Evolutionary conservation across 129 eudicot genomes (phyloP).

Genomic region (Chrysanthemum makinoi): DNA sequence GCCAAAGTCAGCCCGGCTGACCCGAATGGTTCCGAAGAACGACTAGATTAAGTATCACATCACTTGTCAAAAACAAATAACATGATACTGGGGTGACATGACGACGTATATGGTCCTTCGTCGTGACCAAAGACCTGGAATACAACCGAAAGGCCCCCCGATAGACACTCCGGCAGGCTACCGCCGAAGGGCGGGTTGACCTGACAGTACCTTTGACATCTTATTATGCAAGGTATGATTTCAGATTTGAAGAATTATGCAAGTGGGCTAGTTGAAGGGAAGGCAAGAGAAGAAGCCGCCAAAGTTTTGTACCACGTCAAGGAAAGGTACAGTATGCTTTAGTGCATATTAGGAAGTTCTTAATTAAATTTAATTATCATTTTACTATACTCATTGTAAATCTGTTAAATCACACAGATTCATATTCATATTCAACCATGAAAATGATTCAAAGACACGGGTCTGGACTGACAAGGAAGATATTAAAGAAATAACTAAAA

Average conservation of each 20-base stretch:
- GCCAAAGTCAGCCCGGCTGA: no score
- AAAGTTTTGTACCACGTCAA: conserved; percentile 74
- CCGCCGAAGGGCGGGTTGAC: no score
- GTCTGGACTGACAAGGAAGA: conserved; percentile 94
- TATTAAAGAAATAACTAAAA: conserved; percentile 68
- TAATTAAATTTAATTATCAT: background rate
- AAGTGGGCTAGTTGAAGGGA: conserved; percentile 68
- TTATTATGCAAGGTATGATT: conserved; percentile 69
- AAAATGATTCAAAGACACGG: conserved; percentile 83
- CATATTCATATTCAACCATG: conserved; percentile 66
- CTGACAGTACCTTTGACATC: no score
- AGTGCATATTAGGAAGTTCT: background rate
- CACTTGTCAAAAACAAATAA: no score
- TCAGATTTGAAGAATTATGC: conserved; percentile 55
- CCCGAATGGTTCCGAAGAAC: no score
- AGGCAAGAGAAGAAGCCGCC: conserved; percentile 78
- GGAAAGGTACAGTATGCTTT: conserved; percentile 58
- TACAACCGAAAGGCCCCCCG: no score
- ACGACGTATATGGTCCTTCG: no score
- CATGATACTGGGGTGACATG: no score
- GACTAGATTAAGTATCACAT: no score
- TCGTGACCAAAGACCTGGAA: no score
- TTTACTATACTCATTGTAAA: background rate
- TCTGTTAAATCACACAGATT: conserved; percentile 42
- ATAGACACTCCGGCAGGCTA: no score